Conservation (phyloP, 2,329 filamentous ascomycete species). For the Pestalotiopsis sp. region DNA sequence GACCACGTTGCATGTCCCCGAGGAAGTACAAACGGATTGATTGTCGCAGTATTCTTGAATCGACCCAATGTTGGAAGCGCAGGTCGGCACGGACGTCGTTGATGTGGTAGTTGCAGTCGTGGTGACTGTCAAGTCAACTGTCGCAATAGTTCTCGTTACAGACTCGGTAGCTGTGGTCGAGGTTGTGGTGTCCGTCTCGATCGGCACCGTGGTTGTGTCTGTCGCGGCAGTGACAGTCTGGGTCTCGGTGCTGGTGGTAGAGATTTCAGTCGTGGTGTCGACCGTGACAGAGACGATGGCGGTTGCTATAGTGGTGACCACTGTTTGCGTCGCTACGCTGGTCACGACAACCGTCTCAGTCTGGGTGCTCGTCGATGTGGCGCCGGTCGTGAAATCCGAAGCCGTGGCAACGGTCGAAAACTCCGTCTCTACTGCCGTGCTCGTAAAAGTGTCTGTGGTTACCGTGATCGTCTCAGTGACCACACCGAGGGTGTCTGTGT, state of each 20-base stretch:
- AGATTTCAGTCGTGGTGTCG: neutral
- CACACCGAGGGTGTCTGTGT: neutral
- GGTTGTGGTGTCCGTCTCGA: neutral
- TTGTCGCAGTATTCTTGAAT: neutral
- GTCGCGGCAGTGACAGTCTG: constrained; percentile 1
- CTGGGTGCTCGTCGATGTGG: constrained; percentile 1
- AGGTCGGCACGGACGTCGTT: neutral
- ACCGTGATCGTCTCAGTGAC: neutral
- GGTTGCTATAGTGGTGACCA: neutral
- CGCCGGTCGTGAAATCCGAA: neutral
- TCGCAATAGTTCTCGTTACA: neutral
- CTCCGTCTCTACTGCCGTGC: neutral
- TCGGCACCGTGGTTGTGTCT: neutral
- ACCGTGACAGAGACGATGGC: neutral
- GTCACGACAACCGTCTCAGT: neutral
- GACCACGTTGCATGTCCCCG: no score
- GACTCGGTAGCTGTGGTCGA: neutral
- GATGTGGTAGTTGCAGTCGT: neutral
- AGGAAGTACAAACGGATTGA: neutral
- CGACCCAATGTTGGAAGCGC: neutral
- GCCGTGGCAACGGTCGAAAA: neutral
- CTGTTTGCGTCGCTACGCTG: neutral
- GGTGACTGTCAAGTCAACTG: neutral
- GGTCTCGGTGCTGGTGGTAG: constrained; percentile 1
- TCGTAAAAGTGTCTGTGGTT: neutral